Conservation (phyloP, 768 basidiomycete genomes). For the Tylopilus balloui region DNA sequence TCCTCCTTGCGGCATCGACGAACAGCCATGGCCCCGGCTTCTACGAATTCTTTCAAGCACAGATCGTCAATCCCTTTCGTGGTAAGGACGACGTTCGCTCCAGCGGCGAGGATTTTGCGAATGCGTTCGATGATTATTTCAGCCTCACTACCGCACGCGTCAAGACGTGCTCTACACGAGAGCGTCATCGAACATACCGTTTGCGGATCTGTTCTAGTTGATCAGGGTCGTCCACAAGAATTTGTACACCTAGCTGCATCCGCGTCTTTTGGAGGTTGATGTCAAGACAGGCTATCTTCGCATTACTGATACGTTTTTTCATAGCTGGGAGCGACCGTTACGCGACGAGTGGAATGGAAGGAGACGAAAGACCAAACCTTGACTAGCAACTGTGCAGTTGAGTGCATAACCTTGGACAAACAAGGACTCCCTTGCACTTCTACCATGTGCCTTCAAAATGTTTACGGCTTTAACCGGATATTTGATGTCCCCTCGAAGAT, state of each 20-base stretch:
- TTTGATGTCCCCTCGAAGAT: slow-evolving; percentile 91
- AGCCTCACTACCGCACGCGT: slow-evolving; percentile 62
- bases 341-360: not conserved
- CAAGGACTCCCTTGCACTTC: slow-evolving; percentile 90
- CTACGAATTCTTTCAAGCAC: slow-evolving; percentile 97
- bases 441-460: slow-evolving; percentile 94
- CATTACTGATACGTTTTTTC: slow-evolving; percentile 90
- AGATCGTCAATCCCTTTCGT: slow-evolving; percentile 99
- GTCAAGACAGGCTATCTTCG: slow-evolving; percentile 97
- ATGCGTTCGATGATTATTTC: slow-evolving; percentile 96
- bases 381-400: slow-evolving; percentile 97
- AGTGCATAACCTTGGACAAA: slow-evolving; percentile 96
- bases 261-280: slow-evolving; percentile 95
- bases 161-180: slow-evolving; percentile 4
- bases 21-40: slow-evolving; percentile 98
- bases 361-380: slow-evolving; percentile 57
- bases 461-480: slow-evolving; percentile 99
- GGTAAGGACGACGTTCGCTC: slow-evolving; percentile 95
- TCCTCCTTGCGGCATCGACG: slow-evolving; percentile 98
- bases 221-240: slow-evolving; percentile 93
- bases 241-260: slow-evolving; percentile 97
- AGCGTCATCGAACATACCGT: slow-evolving; percentile 47
- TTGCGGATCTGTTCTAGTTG: slow-evolving; percentile 95
- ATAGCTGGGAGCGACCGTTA: slow-evolving; percentile 58
- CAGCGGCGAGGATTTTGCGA: slow-evolving; percentile 90